Conservation (phyloP, 768 basidiomycete species). For the Coprinellus micaceus region DNA sequence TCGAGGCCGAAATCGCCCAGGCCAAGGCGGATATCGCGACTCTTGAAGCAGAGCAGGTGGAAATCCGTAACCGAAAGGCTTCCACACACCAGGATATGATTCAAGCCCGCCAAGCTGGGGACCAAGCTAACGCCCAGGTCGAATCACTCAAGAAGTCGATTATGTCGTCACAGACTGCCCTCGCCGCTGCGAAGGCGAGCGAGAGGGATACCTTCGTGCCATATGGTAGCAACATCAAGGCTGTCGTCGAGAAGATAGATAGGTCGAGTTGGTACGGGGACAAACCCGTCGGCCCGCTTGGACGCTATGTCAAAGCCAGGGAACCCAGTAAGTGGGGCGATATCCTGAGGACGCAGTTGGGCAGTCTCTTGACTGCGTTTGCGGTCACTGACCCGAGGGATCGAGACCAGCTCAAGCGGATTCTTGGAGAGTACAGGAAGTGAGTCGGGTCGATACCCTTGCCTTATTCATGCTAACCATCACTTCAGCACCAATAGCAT, state of each 20-base stretch:
- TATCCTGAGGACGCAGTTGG: slow-evolving; percentile 63
- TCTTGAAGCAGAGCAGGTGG: slow-evolving; percentile 32
- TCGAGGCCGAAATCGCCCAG: slow-evolving; percentile 45
- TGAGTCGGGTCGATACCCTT: slow-evolving; percentile 32
- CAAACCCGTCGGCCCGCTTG: slow-evolving; percentile 74
- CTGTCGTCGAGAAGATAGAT: slow-evolving; percentile 51
- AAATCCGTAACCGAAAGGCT: slow-evolving; percentile 30
- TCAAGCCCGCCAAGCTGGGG: slow-evolving; percentile 24
- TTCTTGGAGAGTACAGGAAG: slow-evolving; percentile 61
- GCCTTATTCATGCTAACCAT: background rate
- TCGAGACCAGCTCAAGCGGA: slow-evolving; percentile 46
- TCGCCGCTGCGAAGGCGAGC: slow-evolving; percentile 44
- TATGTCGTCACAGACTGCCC: slow-evolving; percentile 44
- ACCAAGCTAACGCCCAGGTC: slow-evolving; percentile 28
- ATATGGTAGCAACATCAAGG: slow-evolving; percentile 61
- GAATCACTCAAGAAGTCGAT: slow-evolving; percentile 39
- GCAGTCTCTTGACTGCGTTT: slow-evolving; percentile 57
- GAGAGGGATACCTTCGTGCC: slow-evolving; percentile 57
- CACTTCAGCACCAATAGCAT: slow-evolving; percentile 45
- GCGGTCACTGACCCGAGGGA: slow-evolving; percentile 74
- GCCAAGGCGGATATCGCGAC: slow-evolving; percentile 37
- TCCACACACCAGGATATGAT: slow-evolving; percentile 4
- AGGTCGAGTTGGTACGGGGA: slow-evolving; percentile 59
- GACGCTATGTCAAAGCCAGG: slow-evolving; percentile 68
- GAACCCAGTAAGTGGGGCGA: slow-evolving; percentile 62